Evolutionary conservation across 2,329 filamentous ascomycete genomes (phyloP).

Genomic region (Penicillium paneum): DNA sequence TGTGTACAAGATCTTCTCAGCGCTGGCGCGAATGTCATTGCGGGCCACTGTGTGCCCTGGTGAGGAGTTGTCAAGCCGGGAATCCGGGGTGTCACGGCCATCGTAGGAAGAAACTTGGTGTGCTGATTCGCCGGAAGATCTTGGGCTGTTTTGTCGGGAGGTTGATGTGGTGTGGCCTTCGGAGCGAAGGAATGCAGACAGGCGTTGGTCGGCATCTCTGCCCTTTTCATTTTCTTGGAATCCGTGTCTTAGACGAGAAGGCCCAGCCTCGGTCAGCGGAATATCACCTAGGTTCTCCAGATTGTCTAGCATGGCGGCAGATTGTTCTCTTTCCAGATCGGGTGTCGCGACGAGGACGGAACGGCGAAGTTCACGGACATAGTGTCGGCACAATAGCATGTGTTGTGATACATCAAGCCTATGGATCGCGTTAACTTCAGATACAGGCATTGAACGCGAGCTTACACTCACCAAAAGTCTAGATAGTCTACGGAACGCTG

Average conservation of each 20-base stretch:
- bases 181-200: slow-evolving; percentile 80
- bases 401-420: slow-evolving; percentile 99
- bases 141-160: slow-evolving; percentile 55
- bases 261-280: slow-evolving; percentile 47
- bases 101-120: slow-evolving; percentile 44
- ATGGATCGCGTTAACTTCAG: neutral
- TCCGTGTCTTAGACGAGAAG: slow-evolving; percentile 56
- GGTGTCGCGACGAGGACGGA: slow-evolving; percentile 92
- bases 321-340: slow-evolving; percentile 80
- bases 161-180: slow-evolving; percentile 47
- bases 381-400: slow-evolving; percentile 93
- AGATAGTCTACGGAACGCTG: slow-evolving; percentile 97
- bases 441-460: neutral
- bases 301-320: slow-evolving; percentile 72
- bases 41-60: slow-evolving; percentile 80
- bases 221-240: slow-evolving; percentile 61
- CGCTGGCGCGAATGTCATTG: slow-evolving; percentile 85
- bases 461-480: slow-evolving; percentile 81
- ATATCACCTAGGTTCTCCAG: slow-evolving; percentile 67
- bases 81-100: slow-evolving; percentile 56
- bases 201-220: slow-evolving; percentile 78
- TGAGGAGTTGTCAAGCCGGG: slow-evolving; percentile 69
- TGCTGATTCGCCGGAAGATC: slow-evolving; percentile 43
- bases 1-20: slow-evolving; percentile 98
- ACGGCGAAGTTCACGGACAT: slow-evolving; percentile 88